Conservation (phyloP, 805 yeast genomes). For the Saturnispora serradocipensis region DNA sequence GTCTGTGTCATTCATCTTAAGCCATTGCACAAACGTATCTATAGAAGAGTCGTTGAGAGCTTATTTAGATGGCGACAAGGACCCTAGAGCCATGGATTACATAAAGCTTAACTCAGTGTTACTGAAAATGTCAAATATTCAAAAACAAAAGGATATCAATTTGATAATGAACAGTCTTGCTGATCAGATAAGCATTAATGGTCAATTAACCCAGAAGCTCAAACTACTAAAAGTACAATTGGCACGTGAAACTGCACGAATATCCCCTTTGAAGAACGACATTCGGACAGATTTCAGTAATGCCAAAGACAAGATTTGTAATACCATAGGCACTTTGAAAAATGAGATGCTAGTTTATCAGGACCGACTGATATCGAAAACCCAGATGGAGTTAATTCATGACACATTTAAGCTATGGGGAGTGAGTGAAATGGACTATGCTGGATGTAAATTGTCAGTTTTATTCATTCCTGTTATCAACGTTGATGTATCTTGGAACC, state of each 20-base stretch:
- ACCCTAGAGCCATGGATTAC: background rate
- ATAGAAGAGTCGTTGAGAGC: background rate
- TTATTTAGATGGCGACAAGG: background rate
- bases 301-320: background rate
- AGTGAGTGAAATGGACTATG: background rate
- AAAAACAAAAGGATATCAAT: background rate
- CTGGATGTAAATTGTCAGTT: constrained; percentile 12
- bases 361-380: constrained; percentile 1
- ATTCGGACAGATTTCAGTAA: background rate
- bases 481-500: constrained; percentile 14
- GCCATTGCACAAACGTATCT: background rate
- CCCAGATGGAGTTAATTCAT: background rate
- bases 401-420: constrained; percentile 8
- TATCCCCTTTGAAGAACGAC: background rate
- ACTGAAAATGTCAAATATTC: constrained; percentile 2
- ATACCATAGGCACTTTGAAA: background rate
- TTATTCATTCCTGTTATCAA: constrained; percentile 24
- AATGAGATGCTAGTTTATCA: background rate
- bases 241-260: background rate
- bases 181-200: background rate
- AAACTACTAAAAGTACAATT: background rate
- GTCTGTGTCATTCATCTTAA: background rate
- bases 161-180: background rate
- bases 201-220: background rate
- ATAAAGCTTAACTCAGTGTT: background rate